These are phyloP conservation scores for Aspergillus sclerotialis DNA, from an alignment of 2,329 filamentous ascomycete species.

Conservation along the genomic window DNA sequence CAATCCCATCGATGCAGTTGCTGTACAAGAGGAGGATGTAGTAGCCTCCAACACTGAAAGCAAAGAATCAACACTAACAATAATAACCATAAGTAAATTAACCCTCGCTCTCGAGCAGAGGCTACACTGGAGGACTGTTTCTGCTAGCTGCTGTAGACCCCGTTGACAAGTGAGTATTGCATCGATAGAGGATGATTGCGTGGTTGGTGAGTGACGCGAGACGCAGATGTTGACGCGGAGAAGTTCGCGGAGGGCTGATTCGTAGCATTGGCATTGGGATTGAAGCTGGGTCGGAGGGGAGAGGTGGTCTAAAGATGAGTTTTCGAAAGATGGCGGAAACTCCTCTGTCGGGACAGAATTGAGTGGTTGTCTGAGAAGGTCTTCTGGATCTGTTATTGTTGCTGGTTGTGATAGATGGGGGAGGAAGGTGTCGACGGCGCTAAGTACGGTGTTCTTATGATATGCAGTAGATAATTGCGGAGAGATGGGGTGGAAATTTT, in stretches of 20 bases:
- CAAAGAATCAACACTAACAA: conserved; percentile 24
- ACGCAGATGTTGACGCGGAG: conserved; percentile 12
- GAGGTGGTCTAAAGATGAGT: not conserved
- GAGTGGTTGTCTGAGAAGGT: too few species aligned
- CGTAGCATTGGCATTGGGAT: conserved; percentile 18
- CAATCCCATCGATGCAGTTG: not conserved
- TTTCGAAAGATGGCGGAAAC: not conserved
- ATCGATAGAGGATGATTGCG: conserved; percentile 17
- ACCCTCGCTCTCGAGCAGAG: conserved; percentile 17
- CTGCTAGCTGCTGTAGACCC: conserved; percentile 19
- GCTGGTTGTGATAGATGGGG: not conserved
- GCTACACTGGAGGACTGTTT: conserved; percentile 22
- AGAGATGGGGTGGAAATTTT: too few species aligned
- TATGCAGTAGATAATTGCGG: too few species aligned
- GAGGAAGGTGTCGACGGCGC: not conserved
- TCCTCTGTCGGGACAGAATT: not conserved
- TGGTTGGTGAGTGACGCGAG: conserved; percentile 8
- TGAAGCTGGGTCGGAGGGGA: too few species aligned
- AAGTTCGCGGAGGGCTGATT: conserved; percentile 17
- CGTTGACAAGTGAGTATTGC: conserved; percentile 19
- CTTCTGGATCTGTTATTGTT: too few species aligned
- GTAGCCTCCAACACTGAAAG: conserved; percentile 18
- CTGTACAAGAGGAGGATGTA: conserved; percentile 4
- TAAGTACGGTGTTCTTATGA: too few species aligned
- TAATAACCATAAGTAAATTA: conserved; percentile 22